A percentile compares a stretch with the other conserved stretches of the same genome.
Conservation (phyloP, 495 filamentous ascomycete species). For the Hyaloscypha hepaticicola region DNA sequence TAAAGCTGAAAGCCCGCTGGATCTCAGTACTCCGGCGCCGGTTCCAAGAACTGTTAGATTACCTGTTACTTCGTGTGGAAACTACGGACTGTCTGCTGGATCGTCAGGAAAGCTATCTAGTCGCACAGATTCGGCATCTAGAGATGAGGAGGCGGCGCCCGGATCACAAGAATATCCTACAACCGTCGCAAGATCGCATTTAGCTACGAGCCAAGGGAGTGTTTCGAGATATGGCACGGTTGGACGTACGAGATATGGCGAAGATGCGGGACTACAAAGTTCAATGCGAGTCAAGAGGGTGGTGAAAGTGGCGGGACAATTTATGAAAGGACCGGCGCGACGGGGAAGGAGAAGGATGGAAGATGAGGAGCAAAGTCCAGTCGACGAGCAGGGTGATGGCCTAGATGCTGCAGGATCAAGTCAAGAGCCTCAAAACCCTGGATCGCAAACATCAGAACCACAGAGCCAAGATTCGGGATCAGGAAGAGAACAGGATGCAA, state of each 20-base stretch:
- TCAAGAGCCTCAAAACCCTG: slow-evolving; percentile 33
- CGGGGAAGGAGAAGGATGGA: slow-evolving; percentile 71
- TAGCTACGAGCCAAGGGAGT: slow-evolving; percentile 40
- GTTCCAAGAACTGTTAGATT: slow-evolving; percentile 64
- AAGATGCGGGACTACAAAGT: slow-evolving; percentile 61
- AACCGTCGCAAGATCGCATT: slow-evolving; percentile 39
- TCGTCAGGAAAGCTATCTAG: slow-evolving; percentile 43
- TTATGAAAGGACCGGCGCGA: slow-evolving; percentile 72
- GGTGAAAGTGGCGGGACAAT: slow-evolving; percentile 67
- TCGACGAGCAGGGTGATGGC: slow-evolving; percentile 36
- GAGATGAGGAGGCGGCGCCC: slow-evolving; percentile 38
- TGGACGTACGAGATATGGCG: slow-evolving; percentile 46
- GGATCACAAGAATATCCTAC: slow-evolving; percentile 39
- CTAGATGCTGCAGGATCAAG: slow-evolving; percentile 31
- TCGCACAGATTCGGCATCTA: slow-evolving; percentile 34
- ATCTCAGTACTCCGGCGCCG: slow-evolving; percentile 68
- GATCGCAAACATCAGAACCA: slow-evolving; percentile 25
- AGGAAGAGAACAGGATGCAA: slow-evolving; percentile 24
- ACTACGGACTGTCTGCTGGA: slow-evolving; percentile 37
- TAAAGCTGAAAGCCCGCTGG: slow-evolving; percentile 33
- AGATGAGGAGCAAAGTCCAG: slow-evolving; percentile 52
- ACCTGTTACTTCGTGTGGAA: slow-evolving; percentile 44
- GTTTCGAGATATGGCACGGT: slow-evolving; percentile 52
- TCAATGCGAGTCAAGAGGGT: slow-evolving; percentile 73
- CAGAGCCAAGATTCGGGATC: slow-evolving; percentile 20